These are phyloP conservation scores for Phytopythium chamaehyphon DNA, from an alignment of 352 stramenopile species.

Conservation along the genomic window DNA sequence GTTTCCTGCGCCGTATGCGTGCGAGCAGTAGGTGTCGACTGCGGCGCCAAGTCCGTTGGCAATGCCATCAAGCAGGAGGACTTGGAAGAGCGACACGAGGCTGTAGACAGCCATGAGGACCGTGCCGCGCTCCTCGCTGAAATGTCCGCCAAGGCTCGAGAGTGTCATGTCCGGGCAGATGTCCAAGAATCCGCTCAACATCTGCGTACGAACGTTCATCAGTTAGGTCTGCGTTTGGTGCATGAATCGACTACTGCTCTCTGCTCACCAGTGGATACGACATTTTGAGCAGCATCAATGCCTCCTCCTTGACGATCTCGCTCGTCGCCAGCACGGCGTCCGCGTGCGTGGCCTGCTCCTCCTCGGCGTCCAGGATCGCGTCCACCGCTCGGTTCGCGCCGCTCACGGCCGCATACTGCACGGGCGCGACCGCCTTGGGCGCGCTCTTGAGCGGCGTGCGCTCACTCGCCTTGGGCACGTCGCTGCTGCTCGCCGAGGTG, in stretches of 20 bases:
- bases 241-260: background rate
- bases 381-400: slow-evolving; percentile 15
- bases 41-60: slow-evolving; percentile 20
- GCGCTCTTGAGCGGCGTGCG: slow-evolving; percentile 15
- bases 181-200: slow-evolving; percentile 4
- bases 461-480: slow-evolving; percentile 4
- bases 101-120: slow-evolving; percentile 9
- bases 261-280: slow-evolving; percentile 25
- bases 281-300: slow-evolving; percentile 21
- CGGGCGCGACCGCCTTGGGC: background rate
- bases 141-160: slow-evolving; percentile 3
- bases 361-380: slow-evolving; percentile 29
- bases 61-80: slow-evolving; percentile 15
- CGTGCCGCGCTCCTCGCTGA: background rate
- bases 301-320: slow-evolving; percentile 40
- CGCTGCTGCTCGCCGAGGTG: slow-evolving; percentile 5
- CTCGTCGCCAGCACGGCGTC: slow-evolving; percentile 19
- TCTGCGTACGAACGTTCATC: background rate
- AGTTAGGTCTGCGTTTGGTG: background rate
- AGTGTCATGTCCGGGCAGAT: slow-evolving; percentile 5
- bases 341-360: slow-evolving; percentile 16
- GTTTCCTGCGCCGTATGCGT: slow-evolving; percentile 29
- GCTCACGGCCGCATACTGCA: background rate
- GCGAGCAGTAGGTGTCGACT: slow-evolving; percentile 35
- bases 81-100: slow-evolving; percentile 11